A percentile compares a stretch with the other conserved stretches of the same genome.
These are phyloP conservation scores for Hypoxylon sp. DNA, from an alignment of 2,329 filamentous ascomycete genomes.

Conservation along the genomic window DNA sequence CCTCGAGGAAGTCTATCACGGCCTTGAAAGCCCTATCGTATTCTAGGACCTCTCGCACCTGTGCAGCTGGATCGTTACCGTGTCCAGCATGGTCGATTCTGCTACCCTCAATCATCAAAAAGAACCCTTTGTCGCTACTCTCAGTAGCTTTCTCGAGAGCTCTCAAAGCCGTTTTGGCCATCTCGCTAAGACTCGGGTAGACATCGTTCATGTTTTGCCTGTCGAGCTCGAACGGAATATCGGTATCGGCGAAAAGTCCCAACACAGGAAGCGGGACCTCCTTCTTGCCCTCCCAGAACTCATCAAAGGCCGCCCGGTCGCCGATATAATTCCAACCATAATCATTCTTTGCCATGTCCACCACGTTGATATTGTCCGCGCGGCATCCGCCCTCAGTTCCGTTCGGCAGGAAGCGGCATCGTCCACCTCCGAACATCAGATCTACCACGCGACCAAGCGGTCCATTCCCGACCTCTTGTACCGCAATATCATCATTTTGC, in stretches of 20 bases:
- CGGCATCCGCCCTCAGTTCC: constrained; percentile 85
- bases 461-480: constrained; percentile 91
- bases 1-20: constrained; percentile 87
- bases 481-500: constrained; percentile 91
- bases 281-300: constrained; percentile 75
- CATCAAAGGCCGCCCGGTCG: constrained; percentile 81
- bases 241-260: constrained; percentile 84
- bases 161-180: constrained; percentile 85
- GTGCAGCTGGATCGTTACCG: constrained; percentile 85
- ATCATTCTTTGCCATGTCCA: constrained; percentile 79
- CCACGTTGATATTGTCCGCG: constrained; percentile 81
- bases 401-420: constrained; percentile 94
- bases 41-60: constrained; percentile 93
- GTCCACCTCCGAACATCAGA: constrained; percentile 91
- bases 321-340: constrained; percentile 85
- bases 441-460: constrained; percentile 90
- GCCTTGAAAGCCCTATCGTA: constrained; percentile 89
- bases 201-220: constrained; percentile 81
- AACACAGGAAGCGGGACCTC: constrained; percentile 82
- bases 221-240: constrained; percentile 96
- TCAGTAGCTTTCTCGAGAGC: constrained; percentile 85
- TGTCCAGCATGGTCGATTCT: constrained; percentile 96
- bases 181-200: constrained; percentile 93
- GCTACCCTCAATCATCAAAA: constrained; percentile 98
- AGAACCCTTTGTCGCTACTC: constrained; percentile 92